Base-by-base conservation (phyloP, 1,139 yeast genomes). In the Geotrichum siamense region DNA sequence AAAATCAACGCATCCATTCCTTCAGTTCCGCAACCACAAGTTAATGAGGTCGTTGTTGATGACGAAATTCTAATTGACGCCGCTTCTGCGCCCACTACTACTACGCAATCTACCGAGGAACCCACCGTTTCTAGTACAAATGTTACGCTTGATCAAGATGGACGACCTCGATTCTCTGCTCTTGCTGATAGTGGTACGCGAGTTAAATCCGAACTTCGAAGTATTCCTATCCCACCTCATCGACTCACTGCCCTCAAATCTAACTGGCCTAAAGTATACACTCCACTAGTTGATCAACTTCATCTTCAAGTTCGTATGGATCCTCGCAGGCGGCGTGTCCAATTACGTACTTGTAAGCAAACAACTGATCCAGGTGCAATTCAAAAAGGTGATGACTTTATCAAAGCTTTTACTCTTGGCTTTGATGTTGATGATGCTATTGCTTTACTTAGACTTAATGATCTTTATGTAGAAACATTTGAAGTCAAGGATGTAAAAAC, bases 401-500 rank as follows among this genome's bases (percentile, higher is more conserved):
- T 91, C 51, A 82, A 84, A 61, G 97, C 98, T 1, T 91, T 93
- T 64, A 81, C 96, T 21, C 73, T 89, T 43, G 99, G 99, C 10
- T 91, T 91, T 59, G 99, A 91, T 61, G 78, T 89, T 36, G 98
- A 93, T 62, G 99, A 91, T 64, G 91, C 98, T 38, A 85, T 93
- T 57, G 96, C 99, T 5, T 71, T 91, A 50, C 72, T 91, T 57
- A 79, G 98, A 66, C 73, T 91, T 59, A 98, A 91, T 63, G 99
- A 91, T 64, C 75, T 91, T 55, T 91, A 89, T 69, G 87, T 93
- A 54, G 98, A 91, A 66, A 87, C 97, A 2, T 91, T 91, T 62
- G 99, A 91, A 62, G 75, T 91, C 57, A 91, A 93, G 65, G 99
- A 91, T 66, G 97, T 91, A 49, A 93, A 91, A 68, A 89, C 96